Evolutionary conservation across 164 flowering plant genomes (phyloP).

Genomic region (Vitis riparia): DNA sequence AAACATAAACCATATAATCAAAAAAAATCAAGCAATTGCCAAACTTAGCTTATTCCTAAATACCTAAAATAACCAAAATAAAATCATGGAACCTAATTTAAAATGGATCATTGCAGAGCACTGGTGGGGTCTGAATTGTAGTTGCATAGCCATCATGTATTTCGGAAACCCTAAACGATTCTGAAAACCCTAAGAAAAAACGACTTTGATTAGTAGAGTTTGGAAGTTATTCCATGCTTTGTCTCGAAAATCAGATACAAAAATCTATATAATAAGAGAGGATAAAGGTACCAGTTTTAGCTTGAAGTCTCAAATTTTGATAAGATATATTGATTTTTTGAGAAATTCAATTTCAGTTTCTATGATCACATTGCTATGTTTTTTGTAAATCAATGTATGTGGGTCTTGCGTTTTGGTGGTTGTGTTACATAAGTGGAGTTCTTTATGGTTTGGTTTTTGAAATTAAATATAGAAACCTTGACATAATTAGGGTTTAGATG

Average conservation of each 20-base stretch:
- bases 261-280: conserved; percentile 7
- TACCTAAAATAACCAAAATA: too few species aligned
- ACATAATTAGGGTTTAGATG: too few species aligned
- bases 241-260: conserved; percentile 11
- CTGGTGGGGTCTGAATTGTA: conserved; percentile 10
- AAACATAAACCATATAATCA: too few species aligned
- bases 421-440: too few species aligned
- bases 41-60: too few species aligned
- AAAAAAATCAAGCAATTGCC: too few species aligned
- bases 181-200: conserved; percentile 26
- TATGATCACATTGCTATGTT: neutral
- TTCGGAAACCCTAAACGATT: conserved; percentile 8
- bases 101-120: neutral
- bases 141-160: conserved; percentile 6
- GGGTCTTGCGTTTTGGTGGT: too few species aligned
- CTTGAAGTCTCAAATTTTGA: conserved; percentile 4
- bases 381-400: too few species aligned
- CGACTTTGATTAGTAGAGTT: conserved; percentile 29
- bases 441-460: too few species aligned
- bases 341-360: neutral
- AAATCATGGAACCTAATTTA: too few species aligned
- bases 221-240: conserved; percentile 46
- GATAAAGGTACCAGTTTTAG: conserved; percentile 14
- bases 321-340: neutral
- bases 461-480: too few species aligned